Base-by-base conservation (phyloP, 306 rosid genomes). In the Potentilla sterilis region DNA sequence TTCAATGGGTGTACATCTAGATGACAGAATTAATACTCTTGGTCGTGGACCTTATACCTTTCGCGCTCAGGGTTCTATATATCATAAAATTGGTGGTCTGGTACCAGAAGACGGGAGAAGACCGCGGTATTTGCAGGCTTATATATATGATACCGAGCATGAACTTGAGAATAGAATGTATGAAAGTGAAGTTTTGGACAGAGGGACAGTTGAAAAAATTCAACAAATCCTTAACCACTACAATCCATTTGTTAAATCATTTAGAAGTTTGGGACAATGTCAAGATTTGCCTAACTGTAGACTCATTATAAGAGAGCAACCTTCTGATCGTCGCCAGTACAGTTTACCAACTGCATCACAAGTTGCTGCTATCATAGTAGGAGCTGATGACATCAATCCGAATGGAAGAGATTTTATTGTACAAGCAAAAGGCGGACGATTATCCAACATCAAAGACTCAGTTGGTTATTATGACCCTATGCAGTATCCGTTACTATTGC, bases 51-150 rank as follows among this genome's bases (percentile, higher is more conserved):
- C 57, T 34, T 72, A 34, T n/a, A 72, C 51, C 0, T 72, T 72
- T 51, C 64, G 76, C 6, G 64, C 62, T 5, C 66, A 72, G 38
- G 76, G 76, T 16, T 43, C 32, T 10, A 35, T 72, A 51, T 72
- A 51, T 38, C 66, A 67, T 42, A 41, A 67, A 7, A 72, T n/a
- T 37, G 9, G 28, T 19, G 35, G 18, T 3, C 19, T 52, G 19
- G 2, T 52, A 52, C 49, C 65, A 0, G 1, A 0, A 0, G 32
- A 54, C 1, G 47, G 4, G 2, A 40, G 8, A 7, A 72, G 18
- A 18, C 75, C 43, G 0, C 13, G 19, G 8, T 72, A 13, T 37
- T 4, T 72, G 3, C 54, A 72, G 6, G 10, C 19, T 13, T 72
- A 48, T 37, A 52, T 72, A 40, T 72, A 54, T 0, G 76, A 72